Evolutionary conservation across 192 early-diverging fungal genomes (phyloP), one percentile per base, ranked within the genome.

Genomic region (Endogone sp.): DNA sequence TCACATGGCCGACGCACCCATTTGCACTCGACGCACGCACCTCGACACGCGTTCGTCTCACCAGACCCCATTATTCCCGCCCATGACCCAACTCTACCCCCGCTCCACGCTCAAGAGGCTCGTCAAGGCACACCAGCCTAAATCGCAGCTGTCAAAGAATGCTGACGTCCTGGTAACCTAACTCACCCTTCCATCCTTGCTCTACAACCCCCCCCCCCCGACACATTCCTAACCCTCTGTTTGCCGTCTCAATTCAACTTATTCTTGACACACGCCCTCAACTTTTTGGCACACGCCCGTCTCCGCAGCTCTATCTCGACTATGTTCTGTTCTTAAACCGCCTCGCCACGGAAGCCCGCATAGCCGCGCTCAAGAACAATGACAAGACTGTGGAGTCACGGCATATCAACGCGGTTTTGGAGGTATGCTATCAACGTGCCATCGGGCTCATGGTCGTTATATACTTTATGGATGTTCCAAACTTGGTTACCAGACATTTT

Each of bases 41-140:
- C n/a, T n/a, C n/a, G n/a, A n/a, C n/a, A n/a, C n/a, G n/a, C n/a
- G n/a, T n/a, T n/a, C n/a, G n/a, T n/a, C n/a, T n/a, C n/a, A n/a
- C n/a, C n/a, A n/a, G n/a, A n/a, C n/a, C n/a, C n/a, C n/a, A n/a
- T n/a, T n/a, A n/a, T n/a, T n/a, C n/a, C n/a, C n/a, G n/a, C n/a
- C 3, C 62, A 77, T 78, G 77, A 73, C 77, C 37, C 77, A 72
- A 22, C 70, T 78, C 59, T 78, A 78, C 57, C 72, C 77, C 31
- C 69, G 77, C 13, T 61, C 54, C 13, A 78, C 77, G 0, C 68
- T 78, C 59, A 78, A 69, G 23, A 65, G 49, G 27, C 73, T 78
- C 66, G 62, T 78, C 26, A 71, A 71, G 49, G 69, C 77, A 0
- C 77, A 78, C 68, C 72, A 74, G 60, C 77, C 77, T 21, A 54